Evolutionary conservation across 148 eudicot genomes (phyloP), one percentile per base, ranked within the genome.

Genomic region (Limonium bicolor): DNA sequence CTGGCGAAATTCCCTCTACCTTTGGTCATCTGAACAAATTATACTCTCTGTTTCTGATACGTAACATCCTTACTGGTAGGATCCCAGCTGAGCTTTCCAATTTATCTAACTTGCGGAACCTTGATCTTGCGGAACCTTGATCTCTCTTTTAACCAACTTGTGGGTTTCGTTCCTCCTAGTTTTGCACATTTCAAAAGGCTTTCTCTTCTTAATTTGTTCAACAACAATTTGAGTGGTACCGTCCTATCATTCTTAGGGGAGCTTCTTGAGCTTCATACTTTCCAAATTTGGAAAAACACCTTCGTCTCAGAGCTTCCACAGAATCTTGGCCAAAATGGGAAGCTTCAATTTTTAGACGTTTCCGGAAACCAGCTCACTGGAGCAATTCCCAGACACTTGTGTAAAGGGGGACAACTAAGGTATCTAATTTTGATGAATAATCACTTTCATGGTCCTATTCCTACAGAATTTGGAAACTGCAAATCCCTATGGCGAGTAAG

Each of bases 41-140:
- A 15, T 72, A 74, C 51, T 70, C 82, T 5, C 55, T 78, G 27
- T 74, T 73, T 31, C 57, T 78, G 0, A 78, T 71, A 52, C 70
- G 65, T 26, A 78, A 78, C 30, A 65, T 36, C 0, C 48, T 78
- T 1, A 26, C 78, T 2, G 86, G 82, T 1, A n/a, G 55, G 7
- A 15, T 78, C 10, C 73, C 67, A 0, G 27, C 50, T 12, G 70
- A 65, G 49, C 27, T 78, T 3, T 78, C 81, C 12, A 23, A 56
- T 21, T 41, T 78, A 18, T 63, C 37, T 14, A 65, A 59, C 60
- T 55, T 78, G 34, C 67, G 61, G 58, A 70, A 77, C 1, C 58
- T 78, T 62, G 86, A 74, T 53, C 67, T 78, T n/a, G n/a, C n/a
- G n/a, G 57, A 68, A 74, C 2, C 56, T 76, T 66, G 83, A 76